Conservation (phyloP, 2,329 filamentous ascomycete genomes). For the Pseudofabraea citricarpa region DNA sequence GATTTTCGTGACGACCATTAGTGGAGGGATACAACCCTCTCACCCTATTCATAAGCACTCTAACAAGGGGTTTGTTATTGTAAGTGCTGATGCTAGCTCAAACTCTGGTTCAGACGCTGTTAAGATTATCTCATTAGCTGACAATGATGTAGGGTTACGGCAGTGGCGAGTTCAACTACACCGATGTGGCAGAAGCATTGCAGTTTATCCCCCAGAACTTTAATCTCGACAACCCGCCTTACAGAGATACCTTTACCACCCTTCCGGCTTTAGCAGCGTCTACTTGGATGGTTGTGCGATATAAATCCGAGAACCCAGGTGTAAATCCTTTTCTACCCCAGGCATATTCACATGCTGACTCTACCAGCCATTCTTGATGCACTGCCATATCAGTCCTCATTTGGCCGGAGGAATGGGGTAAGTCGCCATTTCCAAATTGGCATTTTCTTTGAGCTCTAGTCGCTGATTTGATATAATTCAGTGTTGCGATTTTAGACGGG, state of each 20-base stretch:
- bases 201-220: slow-evolving; percentile 34
- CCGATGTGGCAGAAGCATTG: slow-evolving; percentile 34
- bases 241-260: slow-evolving; percentile 36
- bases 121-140: no score
- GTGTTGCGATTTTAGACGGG: slow-evolving; percentile 40
- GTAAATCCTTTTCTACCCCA: no score
- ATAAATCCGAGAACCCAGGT: slow-evolving; percentile 40
- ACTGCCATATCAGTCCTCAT: slow-evolving; percentile 45
- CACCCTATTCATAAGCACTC: slow-evolving; percentile 23
- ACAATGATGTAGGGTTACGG: no score
- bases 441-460: no score
- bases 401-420: slow-evolving; percentile 42
- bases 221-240: slow-evolving; percentile 37
- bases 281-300: slow-evolving; percentile 38
- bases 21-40: no score
- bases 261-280: slow-evolving; percentile 7
- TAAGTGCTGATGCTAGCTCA: no score
- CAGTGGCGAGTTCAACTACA: slow-evolving; percentile 35
- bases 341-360: no score
- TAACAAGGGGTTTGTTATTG: slow-evolving; percentile 10
- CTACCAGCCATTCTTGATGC: slow-evolving; percentile 41
- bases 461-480: no score
- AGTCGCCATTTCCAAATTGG: no score
- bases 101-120: no score
- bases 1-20: no score